phyloP scores from a whole-genome alignment of 164 flowering plant species.

The Platanus orientalis region DNA sequence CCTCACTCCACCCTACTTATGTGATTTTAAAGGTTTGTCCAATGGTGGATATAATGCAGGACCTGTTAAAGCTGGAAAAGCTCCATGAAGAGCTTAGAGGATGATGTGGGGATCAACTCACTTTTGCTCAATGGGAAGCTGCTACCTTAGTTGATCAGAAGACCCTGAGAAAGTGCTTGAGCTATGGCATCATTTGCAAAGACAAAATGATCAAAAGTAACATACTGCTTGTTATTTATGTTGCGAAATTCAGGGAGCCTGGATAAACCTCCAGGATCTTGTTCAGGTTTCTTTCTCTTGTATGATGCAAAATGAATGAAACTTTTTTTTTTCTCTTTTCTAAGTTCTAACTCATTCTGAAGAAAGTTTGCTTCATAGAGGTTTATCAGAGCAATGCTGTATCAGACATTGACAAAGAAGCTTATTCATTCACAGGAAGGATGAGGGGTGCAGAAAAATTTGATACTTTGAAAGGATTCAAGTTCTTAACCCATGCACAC shows the following conservation, averaged over 20 bases:
- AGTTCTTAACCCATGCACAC: slow-evolving; percentile 95
- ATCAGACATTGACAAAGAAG: too few species aligned
- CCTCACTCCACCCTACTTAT: too few species aligned
- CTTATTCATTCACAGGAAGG: slow-evolving; percentile 66
- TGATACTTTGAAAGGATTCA: slow-evolving; percentile 93
- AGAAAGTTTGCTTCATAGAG: background rate
- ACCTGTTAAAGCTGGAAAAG: slow-evolving; percentile 68
- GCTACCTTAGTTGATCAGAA: slow-evolving; percentile 80
- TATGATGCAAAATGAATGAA: slow-evolving; percentile 1
- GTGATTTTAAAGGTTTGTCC: background rate
- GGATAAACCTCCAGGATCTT: slow-evolving; percentile 91
- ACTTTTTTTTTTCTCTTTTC: too few species aligned
- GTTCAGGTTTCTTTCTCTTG: slow-evolving; percentile 62
- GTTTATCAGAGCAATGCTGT: too few species aligned
- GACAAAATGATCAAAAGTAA: slow-evolving; percentile 95
- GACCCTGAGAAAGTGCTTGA: slow-evolving; percentile 60
- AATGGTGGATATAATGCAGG: slow-evolving; percentile 41
- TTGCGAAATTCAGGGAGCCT: slow-evolving; percentile 88
- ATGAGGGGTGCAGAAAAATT: slow-evolving; percentile 88
- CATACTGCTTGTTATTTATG: slow-evolving; percentile 84
- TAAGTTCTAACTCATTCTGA: background rate
- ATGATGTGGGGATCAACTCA: slow-evolving; percentile 62
- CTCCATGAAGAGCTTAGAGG: slow-evolving; percentile 58
- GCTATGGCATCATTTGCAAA: slow-evolving; percentile 68
- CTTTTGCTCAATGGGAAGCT: slow-evolving; percentile 84